Evolutionary conservation across 192 early-diverging fungal genomes (phyloP), one percentile per base, ranked within the genome.

Genomic region (Gorgonomyces haynaldii): DNA sequence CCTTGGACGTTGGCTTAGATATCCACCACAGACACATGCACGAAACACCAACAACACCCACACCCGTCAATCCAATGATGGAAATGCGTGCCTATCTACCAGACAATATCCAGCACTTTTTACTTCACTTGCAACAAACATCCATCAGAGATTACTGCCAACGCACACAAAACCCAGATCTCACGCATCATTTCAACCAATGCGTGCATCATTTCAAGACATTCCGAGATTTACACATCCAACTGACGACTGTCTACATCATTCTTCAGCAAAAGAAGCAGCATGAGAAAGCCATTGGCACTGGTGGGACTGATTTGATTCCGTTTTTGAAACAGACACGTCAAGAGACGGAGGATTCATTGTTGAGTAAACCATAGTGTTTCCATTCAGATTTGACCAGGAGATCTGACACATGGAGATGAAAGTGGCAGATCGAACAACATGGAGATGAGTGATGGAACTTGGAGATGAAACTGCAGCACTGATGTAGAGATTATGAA

Each of bases 31-130:
- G 79, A 49, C 84, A 84, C n/a, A 86, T 84, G 0, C 77, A 81
- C 56, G 53, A 37, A 53, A 65, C 19, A 44, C 22, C 24, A 61
- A 60, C 4, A 19, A 65, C 31, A 43, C 44, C 45, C 36, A 76
- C 61, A 42, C 67, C 50, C 42, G 83, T 81, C 58, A 85, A 85
- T 60, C 78, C 79, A 72, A 86, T 88, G 50, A 74, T 82, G 38
- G 84, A 82, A 34, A 98, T 98, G 87, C 83, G 91, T 37, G 73
- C 84, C 51, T 91, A 92, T 62, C 88, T 98, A 78, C 87, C 94
- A 4, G 78, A 79, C 42, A 69, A 78, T 2, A 88, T 93, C 61
- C 85, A 90, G 20, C 67, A 70, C 27, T 98, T 96, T 60, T 65
- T 98, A 24, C 73, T 83, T 27, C 58, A 62, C 2, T 39, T 74